Evolutionary conservation across 129 eudicot species (phyloP).

Genomic region (Flaveria ramosissima): DNA sequence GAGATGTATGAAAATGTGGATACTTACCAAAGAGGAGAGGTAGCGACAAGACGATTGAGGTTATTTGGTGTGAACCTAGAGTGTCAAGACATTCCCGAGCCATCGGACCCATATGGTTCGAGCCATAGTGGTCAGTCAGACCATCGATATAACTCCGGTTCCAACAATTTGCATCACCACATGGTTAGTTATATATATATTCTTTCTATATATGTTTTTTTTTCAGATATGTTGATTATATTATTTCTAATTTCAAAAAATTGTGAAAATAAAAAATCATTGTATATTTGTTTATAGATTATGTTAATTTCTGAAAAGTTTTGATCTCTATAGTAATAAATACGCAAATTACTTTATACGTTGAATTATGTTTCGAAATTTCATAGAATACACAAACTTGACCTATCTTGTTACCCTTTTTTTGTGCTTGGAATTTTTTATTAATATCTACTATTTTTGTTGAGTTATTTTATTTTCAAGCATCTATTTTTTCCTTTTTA

Average conservation of each 20-base stretch:
- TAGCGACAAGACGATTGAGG: conserved; percentile 50
- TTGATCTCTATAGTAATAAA: not conserved
- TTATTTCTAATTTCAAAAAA: too few relatives aligned
- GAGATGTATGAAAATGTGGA: conserved; percentile 32
- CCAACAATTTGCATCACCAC: conserved; percentile 28
- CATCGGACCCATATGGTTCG: conserved; percentile 36
- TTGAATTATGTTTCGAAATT: too few relatives aligned
- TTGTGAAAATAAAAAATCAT: too few relatives aligned
- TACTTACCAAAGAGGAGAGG: conserved; percentile 21
- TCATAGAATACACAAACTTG: too few relatives aligned
- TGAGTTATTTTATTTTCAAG: too few relatives aligned
- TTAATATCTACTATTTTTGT: too few relatives aligned
- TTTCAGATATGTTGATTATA: too few relatives aligned
- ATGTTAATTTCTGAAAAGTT: too few relatives aligned
- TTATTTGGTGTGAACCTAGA: conserved; percentile 69
- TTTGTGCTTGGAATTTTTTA: too few relatives aligned
- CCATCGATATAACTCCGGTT: conserved; percentile 17
- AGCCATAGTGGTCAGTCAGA: conserved; percentile 48
- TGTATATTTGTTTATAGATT: too few relatives aligned
- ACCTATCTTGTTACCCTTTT: too few relatives aligned
- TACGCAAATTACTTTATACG: not conserved
- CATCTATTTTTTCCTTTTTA: too few relatives aligned
- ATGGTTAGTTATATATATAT: conserved; percentile 39
- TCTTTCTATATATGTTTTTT: not conserved
- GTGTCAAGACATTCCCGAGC: conserved; percentile 39